Conservation (phyloP, 495 filamentous ascomycete genomes). For the Barbatosphaeria neglecta region DNA sequence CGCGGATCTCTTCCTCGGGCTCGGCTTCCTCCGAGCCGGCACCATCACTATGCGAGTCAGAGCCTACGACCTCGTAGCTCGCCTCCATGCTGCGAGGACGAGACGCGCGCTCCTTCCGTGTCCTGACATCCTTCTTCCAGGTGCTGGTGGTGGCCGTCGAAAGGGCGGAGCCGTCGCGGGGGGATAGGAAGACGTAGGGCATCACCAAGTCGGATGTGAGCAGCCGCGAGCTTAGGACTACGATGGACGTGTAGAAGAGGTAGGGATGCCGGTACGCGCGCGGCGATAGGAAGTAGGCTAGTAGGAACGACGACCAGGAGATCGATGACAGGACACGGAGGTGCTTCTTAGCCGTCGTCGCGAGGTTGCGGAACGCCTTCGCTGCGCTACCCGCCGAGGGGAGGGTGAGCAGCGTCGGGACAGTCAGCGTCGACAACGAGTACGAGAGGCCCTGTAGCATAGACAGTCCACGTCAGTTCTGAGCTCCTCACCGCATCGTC, state of each 20-base stretch:
- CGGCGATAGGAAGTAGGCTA: conserved; percentile 65
- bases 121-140: conserved; percentile 4
- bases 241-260: conserved; percentile 63
- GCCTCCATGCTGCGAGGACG: conserved; percentile 39
- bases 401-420: conserved; percentile 67
- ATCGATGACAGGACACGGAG: conserved; percentile 49
- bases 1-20: conserved; percentile 23
- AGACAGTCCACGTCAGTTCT: not conserved
- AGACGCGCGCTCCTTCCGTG: conserved; percentile 9
- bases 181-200: conserved; percentile 38
- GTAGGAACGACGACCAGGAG: conserved; percentile 49
- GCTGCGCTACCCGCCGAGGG: conserved; percentile 57
- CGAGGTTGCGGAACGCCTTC: conserved; percentile 51
- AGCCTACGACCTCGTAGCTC: conserved; percentile 52
- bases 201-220: conserved; percentile 39
- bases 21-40: conserved; percentile 26
- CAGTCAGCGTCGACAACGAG: conserved; percentile 56
- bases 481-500: too few species aligned
- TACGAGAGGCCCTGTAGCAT: conserved; percentile 68
- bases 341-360: conserved; percentile 45
- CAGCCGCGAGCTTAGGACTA: conserved; percentile 43
- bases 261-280: conserved; percentile 66
- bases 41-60: conserved; percentile 30
- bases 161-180: conserved; percentile 4
- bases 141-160: conserved; percentile 11